phyloP scores from a whole-genome alignment of 305 asterid genomes.

The Fraxinus paxiana region DNA sequence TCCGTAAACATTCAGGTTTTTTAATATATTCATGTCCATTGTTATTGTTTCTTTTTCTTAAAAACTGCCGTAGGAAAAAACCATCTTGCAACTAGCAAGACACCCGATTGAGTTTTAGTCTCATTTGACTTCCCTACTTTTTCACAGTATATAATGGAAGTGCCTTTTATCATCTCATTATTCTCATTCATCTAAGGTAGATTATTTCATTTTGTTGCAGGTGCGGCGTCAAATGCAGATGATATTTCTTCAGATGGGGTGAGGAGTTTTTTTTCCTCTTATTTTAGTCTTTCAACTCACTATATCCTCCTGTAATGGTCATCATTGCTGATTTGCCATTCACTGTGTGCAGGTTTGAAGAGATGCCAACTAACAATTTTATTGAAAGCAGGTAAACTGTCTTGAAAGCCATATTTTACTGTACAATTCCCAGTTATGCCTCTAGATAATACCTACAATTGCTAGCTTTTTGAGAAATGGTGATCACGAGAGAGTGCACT shows the following conservation, averaged over 20 bases:
- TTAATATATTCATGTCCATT: neutral
- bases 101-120: neutral
- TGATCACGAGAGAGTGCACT: neutral
- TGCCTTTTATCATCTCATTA: neutral
- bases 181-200: neutral
- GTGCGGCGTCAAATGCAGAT: constrained; percentile 76
- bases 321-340: constrained; percentile 22
- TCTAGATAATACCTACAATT: neutral
- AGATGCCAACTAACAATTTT: constrained; percentile 90
- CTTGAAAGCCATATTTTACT: constrained; percentile 12
- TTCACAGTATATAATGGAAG: neutral
- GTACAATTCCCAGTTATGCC: constrained; percentile 4
- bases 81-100: constrained; percentile 4
- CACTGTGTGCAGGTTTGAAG: constrained; percentile 69
- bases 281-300: constrained; percentile 3
- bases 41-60: neutral
- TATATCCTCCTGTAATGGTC: constrained; percentile 4
- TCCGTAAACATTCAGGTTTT: neutral
- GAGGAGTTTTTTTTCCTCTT: constrained; percentile 16
- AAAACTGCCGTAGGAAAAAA: neutral
- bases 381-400: constrained; percentile 81
- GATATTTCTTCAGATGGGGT: constrained; percentile 94
- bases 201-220: constrained; percentile 37
- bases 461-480: neutral
- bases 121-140: neutral